phyloP scores from a whole-genome alignment of 2,329 filamentous ascomycete genomes.

The Mycosphaerella arachidis region DNA sequence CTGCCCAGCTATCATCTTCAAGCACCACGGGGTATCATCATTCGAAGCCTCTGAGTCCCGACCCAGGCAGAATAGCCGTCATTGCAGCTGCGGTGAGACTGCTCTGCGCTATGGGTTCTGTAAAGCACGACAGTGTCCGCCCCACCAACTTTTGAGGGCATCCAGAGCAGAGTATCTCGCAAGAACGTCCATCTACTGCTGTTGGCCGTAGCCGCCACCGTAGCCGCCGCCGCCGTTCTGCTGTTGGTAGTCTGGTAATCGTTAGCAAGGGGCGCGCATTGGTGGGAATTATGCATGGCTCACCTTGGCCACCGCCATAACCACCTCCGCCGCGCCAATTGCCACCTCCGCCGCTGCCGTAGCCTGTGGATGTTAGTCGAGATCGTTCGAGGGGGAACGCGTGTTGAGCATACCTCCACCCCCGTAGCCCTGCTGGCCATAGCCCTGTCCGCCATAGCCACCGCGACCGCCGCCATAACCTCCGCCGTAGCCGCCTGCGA shows the following conservation, averaged over 20 bases:
- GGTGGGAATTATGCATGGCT: not conserved
- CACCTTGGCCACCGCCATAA: conserved; percentile 19
- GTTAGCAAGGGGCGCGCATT: conserved; percentile 11
- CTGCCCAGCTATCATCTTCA: conserved; percentile 5
- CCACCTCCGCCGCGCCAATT: conserved; percentile 26
- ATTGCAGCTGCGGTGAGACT: conserved; percentile 5
- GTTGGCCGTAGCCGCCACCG: conserved; percentile 26
- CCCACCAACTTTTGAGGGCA: conserved; percentile 12
- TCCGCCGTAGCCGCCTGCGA: conserved; percentile 20
- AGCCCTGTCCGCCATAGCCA: conserved; percentile 28
- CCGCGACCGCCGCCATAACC: conserved; percentile 24
- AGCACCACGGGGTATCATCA: conserved; percentile 2
- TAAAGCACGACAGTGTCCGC: conserved; percentile 13
- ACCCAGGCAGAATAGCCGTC: not conserved
- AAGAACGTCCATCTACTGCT: conserved; percentile 12
- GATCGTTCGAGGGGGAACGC: not conserved
- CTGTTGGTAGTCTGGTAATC: conserved; percentile 23
- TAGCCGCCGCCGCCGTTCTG: conserved; percentile 22
- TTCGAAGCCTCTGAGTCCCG: not conserved
- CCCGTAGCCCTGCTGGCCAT: conserved; percentile 20
- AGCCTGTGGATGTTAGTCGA: conserved; percentile 20
- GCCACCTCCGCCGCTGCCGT: conserved; percentile 25
- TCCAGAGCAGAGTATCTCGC: conserved; percentile 5
- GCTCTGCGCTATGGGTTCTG: conserved; percentile 12
- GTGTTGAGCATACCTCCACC: conserved; percentile 9